Evolutionary conservation across 176 grass and related monocot species (phyloP).

Genomic region (Lolium multiflorum): DNA sequence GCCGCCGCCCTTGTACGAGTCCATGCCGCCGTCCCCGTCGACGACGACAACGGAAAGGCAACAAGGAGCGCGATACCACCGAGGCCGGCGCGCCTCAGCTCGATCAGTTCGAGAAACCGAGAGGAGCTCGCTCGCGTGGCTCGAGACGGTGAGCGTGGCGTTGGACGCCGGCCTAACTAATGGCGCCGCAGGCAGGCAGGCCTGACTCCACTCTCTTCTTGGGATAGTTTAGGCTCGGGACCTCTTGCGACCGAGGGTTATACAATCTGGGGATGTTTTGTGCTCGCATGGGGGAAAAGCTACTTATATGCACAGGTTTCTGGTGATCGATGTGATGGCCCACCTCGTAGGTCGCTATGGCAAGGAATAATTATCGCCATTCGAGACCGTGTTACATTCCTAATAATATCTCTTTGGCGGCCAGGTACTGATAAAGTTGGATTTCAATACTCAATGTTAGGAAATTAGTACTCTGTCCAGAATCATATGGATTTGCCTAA

Average conservation of each 20-base stretch:
- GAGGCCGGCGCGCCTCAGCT: background rate
- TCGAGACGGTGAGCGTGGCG: constrained; percentile 42
- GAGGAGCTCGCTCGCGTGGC: constrained; percentile 23
- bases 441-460: no score
- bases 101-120: background rate
- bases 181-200: constrained; percentile 9
- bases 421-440: no score
- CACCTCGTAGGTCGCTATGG: constrained; percentile 47
- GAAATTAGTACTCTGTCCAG: no score
- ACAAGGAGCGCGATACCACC: constrained; percentile 18
- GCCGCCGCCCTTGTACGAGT: constrained; percentile 25
- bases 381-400: constrained; percentile 35
- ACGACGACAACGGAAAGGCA: background rate
- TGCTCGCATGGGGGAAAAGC: constrained; percentile 29
- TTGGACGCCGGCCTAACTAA: constrained; percentile 15
- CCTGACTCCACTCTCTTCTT: background rate
- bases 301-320: constrained; percentile 39
- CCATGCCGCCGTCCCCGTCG: constrained; percentile 38
- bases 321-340: constrained; percentile 45
- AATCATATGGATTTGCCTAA: no score
- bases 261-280: background rate
- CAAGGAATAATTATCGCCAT: constrained; percentile 52
- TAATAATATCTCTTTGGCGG: background rate
- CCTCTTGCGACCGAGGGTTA: constrained; percentile 19
- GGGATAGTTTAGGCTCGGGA: no score